Conservation (phyloP, 768 basidiomycete species). For the Goffeauzyma gilvescens region DNA sequence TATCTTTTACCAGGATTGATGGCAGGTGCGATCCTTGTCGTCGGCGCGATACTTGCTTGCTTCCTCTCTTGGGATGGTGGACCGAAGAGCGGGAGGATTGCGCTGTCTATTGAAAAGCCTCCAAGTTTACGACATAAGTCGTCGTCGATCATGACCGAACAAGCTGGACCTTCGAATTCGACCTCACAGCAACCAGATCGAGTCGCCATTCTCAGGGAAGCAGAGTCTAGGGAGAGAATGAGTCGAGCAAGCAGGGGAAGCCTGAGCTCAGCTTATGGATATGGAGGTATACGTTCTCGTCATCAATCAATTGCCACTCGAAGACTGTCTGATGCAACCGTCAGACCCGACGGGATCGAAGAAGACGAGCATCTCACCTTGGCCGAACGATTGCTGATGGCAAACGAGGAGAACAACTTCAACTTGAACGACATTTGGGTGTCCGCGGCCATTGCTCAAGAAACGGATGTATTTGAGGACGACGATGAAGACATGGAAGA, state of each 20-base stretch:
- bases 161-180: not conserved
- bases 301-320: constrained; percentile 16
- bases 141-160: not conserved
- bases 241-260: constrained; percentile 26
- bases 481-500: constrained; percentile 39
- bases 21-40: constrained; percentile 56
- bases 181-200: not conserved
- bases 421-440: constrained; percentile 96
- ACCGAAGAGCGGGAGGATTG: constrained; percentile 66
- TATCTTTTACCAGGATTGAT: constrained; percentile 74
- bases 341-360: constrained; percentile 17
- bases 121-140: not conserved
- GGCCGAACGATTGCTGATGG: constrained; percentile 58
- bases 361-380: constrained; percentile 46
- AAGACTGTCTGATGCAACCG: constrained; percentile 13
- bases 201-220: constrained; percentile 1
- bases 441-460: constrained; percentile 78
- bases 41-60: constrained; percentile 64
- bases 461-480: constrained; percentile 38
- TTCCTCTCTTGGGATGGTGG: constrained; percentile 86
- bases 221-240: constrained; percentile 6
- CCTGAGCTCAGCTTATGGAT: constrained; percentile 30
- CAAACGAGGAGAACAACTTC: constrained; percentile 85
- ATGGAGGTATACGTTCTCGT: constrained; percentile 29
- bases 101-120: constrained; percentile 56